phyloP scores from a whole-genome alignment of 331 rosid genomes.

The Dryas integrifolia region DNA sequence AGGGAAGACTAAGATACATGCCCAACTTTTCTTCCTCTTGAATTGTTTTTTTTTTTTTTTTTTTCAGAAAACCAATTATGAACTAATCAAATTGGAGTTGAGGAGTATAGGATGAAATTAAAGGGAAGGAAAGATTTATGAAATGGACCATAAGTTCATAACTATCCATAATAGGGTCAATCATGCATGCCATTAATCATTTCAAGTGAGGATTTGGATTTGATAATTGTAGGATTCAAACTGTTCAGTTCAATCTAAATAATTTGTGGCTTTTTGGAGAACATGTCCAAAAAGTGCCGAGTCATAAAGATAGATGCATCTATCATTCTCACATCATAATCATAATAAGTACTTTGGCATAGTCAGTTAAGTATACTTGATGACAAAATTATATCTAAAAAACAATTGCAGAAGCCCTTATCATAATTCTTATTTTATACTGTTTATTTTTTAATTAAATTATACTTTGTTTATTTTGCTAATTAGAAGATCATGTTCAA shows the following conservation, averaged over 20 bases:
- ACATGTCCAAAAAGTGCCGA: conserved; percentile 19
- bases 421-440: background rate
- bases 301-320: background rate
- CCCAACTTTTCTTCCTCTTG: background rate
- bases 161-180: conserved; percentile 17
- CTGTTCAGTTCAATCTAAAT: conserved; percentile 10
- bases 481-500: background rate
- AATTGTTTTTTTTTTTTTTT: background rate
- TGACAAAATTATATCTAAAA: background rate
- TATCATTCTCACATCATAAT: background rate
- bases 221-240: conserved; percentile 33
- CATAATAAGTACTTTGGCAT: conserved; percentile 17
- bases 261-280: background rate
- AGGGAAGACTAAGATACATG: background rate
- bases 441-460: too few species aligned
- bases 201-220: conserved; percentile 59
- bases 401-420: background rate
- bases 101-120: background rate
- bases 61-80: background rate
- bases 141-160: conserved; percentile 28
- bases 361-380: background rate
- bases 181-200: conserved; percentile 63
- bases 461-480: background rate
- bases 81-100: background rate
- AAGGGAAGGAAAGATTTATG: conserved; percentile 7